phyloP scores from a whole-genome alignment of 108 stramenopile species.

The Skeletonema tropicum region DNA sequence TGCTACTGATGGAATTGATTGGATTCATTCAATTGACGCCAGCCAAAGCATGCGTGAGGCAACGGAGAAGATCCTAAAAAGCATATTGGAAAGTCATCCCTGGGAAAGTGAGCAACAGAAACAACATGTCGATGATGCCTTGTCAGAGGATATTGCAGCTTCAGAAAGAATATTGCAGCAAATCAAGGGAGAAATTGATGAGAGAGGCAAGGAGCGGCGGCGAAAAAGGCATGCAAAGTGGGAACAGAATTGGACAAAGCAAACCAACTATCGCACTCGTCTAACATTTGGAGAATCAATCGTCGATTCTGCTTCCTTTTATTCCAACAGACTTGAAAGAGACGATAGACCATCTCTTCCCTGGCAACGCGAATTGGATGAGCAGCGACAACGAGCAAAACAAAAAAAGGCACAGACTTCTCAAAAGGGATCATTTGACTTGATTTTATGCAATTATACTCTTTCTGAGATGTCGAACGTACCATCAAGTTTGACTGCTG shows the following conservation, averaged over 20 bases:
- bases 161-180: slow-evolving; percentile 12
- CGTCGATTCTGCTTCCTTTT: slow-evolving; percentile 32
- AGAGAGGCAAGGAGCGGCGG: slow-evolving; percentile 18
- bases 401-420: slow-evolving; percentile 9
- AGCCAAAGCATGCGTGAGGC: slow-evolving; percentile 75
- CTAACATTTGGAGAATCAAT: slow-evolving; percentile 68
- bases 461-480: slow-evolving; percentile 70
- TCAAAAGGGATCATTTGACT: slow-evolving; percentile 65
- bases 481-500: slow-evolving; percentile 59
- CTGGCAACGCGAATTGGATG: slow-evolving; percentile 33
- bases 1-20: slow-evolving; percentile 54
- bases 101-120: slow-evolving; percentile 40
- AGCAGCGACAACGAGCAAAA: slow-evolving; percentile 27
- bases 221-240: slow-evolving; percentile 24
- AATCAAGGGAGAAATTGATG: slow-evolving; percentile 13
- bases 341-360: slow-evolving; percentile 20
- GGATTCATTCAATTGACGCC: slow-evolving; percentile 87
- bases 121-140: background rate
- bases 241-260: slow-evolving; percentile 36
- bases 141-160: slow-evolving; percentile 12
- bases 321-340: slow-evolving; percentile 17
- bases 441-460: slow-evolving; percentile 70
- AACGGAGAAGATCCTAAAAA: slow-evolving; percentile 57
- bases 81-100: slow-evolving; percentile 39
- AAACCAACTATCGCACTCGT: slow-evolving; percentile 51